These are phyloP conservation scores for Beauveria medogensis DNA, from an alignment of 2,329 filamentous ascomycete genomes.

Conservation along the genomic window DNA sequence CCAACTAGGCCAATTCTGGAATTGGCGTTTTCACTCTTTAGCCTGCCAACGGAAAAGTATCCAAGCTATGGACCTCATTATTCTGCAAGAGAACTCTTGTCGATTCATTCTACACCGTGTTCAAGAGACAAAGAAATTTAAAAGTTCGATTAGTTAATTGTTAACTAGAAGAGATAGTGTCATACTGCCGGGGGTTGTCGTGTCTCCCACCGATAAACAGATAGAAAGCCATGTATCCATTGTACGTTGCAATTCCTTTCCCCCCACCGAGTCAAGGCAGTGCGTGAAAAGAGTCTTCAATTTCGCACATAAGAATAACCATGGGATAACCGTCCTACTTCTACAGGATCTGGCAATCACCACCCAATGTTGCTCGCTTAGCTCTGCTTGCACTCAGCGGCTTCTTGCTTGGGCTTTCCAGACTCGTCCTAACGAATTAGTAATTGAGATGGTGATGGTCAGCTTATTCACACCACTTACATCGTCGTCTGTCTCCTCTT, in stretches of 20 bases:
- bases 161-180: not conserved
- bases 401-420: conserved; percentile 87
- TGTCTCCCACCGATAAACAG: not conserved
- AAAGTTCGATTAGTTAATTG: conserved; percentile 7
- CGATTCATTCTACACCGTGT: too few relatives aligned
- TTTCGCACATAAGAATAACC: not conserved
- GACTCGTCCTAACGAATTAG: conserved; percentile 59
- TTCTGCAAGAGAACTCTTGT: not conserved
- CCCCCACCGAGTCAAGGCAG: not conserved
- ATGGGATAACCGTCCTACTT: not conserved
- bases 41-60: too few relatives aligned
- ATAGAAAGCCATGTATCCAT: conserved; percentile 3
- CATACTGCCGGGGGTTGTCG: not conserved
- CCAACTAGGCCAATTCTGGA: too few relatives aligned
- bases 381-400: conserved; percentile 94
- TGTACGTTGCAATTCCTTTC: not conserved
- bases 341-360: not conserved
- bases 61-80: too few relatives aligned
- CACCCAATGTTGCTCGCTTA: conserved; percentile 33
- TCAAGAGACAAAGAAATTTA: not conserved
- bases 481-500: conserved; percentile 72
- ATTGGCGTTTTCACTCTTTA: too few relatives aligned
- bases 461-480: conserved; percentile 34
- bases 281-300: not conserved
- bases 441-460: not conserved